These are phyloP conservation scores for Evansstolkia leycettana DNA, from an alignment of 495 filamentous ascomycete species.

Conservation along the genomic window DNA sequence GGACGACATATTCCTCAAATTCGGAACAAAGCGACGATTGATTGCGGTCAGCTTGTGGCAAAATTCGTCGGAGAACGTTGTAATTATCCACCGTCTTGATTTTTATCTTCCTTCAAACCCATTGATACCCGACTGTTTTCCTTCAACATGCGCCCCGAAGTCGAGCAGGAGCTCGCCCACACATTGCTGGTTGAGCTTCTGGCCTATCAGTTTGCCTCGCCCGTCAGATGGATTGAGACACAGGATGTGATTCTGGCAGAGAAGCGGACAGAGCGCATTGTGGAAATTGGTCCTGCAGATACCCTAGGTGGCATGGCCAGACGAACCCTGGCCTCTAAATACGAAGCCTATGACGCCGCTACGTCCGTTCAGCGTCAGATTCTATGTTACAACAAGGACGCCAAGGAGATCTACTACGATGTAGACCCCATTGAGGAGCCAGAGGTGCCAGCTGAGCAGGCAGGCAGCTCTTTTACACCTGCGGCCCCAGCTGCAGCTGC, in stretches of 20 bases:
- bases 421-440: constrained; percentile 89
- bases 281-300: constrained; percentile 94
- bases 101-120: constrained; percentile 2
- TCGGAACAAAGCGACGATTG: neutral
- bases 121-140: constrained; percentile 10
- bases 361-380: constrained; percentile 93
- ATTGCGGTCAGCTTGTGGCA: neutral
- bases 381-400: constrained; percentile 98
- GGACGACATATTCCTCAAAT: no score
- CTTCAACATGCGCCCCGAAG: constrained; percentile 83
- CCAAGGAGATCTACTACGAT: constrained; percentile 99
- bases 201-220: constrained; percentile 97
- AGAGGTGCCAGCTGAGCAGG: constrained; percentile 38
- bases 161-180: constrained; percentile 97
- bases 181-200: constrained; percentile 96
- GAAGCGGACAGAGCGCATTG: constrained; percentile 89
- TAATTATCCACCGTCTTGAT: neutral
- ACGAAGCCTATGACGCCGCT: constrained; percentile 97
- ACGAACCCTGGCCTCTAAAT: constrained; percentile 89
- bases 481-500: constrained; percentile 29
- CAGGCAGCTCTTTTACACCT: constrained; percentile 18
- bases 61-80: neutral
- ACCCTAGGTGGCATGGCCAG: constrained; percentile 98
- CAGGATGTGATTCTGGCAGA: constrained; percentile 98
- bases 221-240: constrained; percentile 98